Evolutionary conservation across 148 eudicot species (phyloP), one percentile per base, ranked within the genome.

Genomic region (Rheum nobile): DNA sequence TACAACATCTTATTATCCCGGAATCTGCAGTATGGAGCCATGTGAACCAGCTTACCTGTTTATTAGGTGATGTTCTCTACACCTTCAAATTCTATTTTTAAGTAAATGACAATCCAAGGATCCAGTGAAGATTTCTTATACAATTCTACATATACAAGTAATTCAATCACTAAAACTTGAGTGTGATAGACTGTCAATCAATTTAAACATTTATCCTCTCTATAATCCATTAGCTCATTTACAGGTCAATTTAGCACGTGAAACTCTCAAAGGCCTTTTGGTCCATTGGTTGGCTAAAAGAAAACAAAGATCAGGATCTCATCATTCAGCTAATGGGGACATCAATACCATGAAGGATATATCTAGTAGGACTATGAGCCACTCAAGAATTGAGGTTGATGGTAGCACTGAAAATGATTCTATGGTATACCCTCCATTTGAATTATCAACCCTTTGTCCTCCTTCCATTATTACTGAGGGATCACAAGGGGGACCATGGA

Each of bases 391-490:
- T 24, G 99, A 96, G 78, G 81, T 85, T 38, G 97, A 92, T 77
- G 88, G 92, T 39, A 83, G 72, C 81, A 65, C 83, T 74, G 99
- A 92, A 71, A 92, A 90, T 85, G 97, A 96, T 79, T 76, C 91
- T 13, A 37, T 77, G 61, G 90, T 96, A 35, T 89, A 92, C 82
- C 91, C 91, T 73, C 96, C 99, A n/a, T 96, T 96, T 83, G 95
- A 92, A 80, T 96, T 96, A 81, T 89, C 95, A 39, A 69, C 83
- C 17, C 82, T 76, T 77, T 84, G 82, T 46, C 91, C 99, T 79
- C 99, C 99, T 77, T 96, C 99, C n/a, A 80, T 90, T 80, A 86
- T 92, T 52, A 92, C 97, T 0, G 99, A 96, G 88, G 99, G 99
- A 59, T 86, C 96, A 73, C 92, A 90, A 79, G 89, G 96, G 76